Percentiles rank a stretch among this genome's conserved stretches.
Conservation (phyloP, 2,329 filamentous ascomycete species). For the Botrytis hyacinthi region DNA sequence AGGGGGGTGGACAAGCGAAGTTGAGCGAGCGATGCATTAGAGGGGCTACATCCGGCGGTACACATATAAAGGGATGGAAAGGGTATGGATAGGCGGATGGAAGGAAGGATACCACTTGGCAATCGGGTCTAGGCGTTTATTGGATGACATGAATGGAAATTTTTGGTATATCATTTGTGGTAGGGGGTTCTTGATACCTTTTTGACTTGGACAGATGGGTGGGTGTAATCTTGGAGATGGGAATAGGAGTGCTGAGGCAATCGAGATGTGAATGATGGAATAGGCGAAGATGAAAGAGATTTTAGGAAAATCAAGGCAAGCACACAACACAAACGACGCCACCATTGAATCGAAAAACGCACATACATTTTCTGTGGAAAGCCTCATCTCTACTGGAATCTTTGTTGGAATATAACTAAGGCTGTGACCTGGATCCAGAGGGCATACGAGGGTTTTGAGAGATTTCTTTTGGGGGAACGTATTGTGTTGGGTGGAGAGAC, state of each 20-base stretch:
- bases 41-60: neutral
- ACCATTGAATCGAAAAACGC: neutral
- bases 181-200: neutral
- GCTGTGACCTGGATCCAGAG: conserved; percentile 13
- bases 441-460: neutral
- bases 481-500: neutral
- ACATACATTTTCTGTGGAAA: neutral
- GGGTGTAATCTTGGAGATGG: neutral
- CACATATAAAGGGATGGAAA: conserved; percentile 10
- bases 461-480: neutral
- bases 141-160: neutral
- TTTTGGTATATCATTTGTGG: neutral
- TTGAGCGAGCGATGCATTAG: conserved; percentile 11
- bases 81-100: neutral
- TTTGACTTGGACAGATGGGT: neutral
- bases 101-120: neutral
- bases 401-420: neutral
- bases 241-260: neutral
- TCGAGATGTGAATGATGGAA: neutral
- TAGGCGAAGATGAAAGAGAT: neutral
- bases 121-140: conserved; percentile 4
- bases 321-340: neutral
- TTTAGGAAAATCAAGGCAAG: too few species aligned
- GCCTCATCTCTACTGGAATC: conserved; percentile 4
- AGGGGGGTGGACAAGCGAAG: neutral